Evolutionary conservation across 2,329 filamentous ascomycete genomes (phyloP), one percentile per base, ranked within the genome.

Genomic region (Arthrobotrys musiformis): DNA sequence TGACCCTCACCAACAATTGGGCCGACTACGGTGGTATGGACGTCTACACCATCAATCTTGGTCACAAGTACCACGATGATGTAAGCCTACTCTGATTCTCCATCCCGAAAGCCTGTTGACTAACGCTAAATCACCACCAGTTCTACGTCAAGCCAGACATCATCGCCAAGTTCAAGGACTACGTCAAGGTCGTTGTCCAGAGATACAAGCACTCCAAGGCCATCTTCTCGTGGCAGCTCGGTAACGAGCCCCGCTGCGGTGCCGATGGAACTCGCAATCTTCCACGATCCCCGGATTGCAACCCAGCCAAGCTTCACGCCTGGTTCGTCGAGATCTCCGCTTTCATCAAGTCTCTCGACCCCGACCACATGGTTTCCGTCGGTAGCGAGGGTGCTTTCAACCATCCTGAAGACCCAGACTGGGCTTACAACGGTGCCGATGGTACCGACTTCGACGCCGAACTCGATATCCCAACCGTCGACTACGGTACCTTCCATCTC

Each of bases 1-100:
- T 89, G 11, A 84, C 87, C 0, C 80, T 89, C 70, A 88, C 86
- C 0, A 89, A 89, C 82, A 79, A 79, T 63, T 89, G 87, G 87
- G 87, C 86, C 4, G 87, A 88, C 67, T 89, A 88, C 62, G 87
- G 87, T 17, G 87, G 87, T n/a, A 88, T 88, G 86, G 87, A 88
- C 35, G 85, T 88, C 0, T 89, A 88, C 77, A 88, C 87, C 0
- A 84, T 86, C n/a, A 88, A 89, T 70, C 84, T 87, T 0, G 86
- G 87, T 0, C 85, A 86, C 0, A 82, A 82, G 24, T 88, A 87
- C 52, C 86, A 88, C 72, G 86, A 87, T 70, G 86, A 87, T 68
- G 84, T 84, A 78, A 70, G 83, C 28, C 52, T n/a, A 15, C 35
- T 40, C 1, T 28, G 13, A 44, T 7, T 19, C 22, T 24, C n/a